These are phyloP conservation scores for Exidia glandulosa DNA, from an alignment of 768 basidiomycete species.

Conservation along the genomic window DNA sequence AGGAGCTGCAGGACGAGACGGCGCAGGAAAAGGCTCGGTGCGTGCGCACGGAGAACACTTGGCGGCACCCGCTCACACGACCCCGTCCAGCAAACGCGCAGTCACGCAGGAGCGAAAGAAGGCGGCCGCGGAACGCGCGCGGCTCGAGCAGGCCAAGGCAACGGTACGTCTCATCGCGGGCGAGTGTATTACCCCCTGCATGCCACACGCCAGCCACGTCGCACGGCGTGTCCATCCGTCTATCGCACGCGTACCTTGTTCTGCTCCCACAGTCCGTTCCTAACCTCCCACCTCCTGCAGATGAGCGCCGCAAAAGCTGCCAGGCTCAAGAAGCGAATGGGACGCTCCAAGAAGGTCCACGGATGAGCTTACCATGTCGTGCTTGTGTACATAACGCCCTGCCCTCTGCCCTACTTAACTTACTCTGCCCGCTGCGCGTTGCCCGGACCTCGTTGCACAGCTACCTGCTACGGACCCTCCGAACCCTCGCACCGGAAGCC, in stretches of 20 bases:
- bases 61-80: not conserved
- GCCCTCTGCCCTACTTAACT: no score
- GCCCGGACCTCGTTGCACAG: no score
- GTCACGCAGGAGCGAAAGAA: conserved; percentile 61
- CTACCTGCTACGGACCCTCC: no score
- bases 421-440: no score
- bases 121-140: conserved; percentile 59
- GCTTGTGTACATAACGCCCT: no score
- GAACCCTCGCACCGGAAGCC: no score
- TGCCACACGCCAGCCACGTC: not conserved
- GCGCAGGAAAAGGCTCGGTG: conserved; percentile 53
- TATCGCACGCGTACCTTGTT: not conserved
- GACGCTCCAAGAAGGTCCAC: conserved; percentile 71
- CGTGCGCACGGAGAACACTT: conserved; percentile 3
- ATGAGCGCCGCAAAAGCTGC: conserved; percentile 76
- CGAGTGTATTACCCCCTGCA: not conserved
- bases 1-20: conserved; percentile 69
- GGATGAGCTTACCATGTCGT: conserved; percentile 37
- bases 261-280: not conserved
- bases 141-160: conserved; percentile 33
- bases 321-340: conserved; percentile 58
- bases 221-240: not conserved
- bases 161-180: conserved; percentile 43
- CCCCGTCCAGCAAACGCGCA: conserved; percentile 41
- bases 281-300: conserved; percentile 23